Conservation (phyloP, 2,329 filamentous ascomycete genomes). For the Trichoderma lentiforme region DNA sequence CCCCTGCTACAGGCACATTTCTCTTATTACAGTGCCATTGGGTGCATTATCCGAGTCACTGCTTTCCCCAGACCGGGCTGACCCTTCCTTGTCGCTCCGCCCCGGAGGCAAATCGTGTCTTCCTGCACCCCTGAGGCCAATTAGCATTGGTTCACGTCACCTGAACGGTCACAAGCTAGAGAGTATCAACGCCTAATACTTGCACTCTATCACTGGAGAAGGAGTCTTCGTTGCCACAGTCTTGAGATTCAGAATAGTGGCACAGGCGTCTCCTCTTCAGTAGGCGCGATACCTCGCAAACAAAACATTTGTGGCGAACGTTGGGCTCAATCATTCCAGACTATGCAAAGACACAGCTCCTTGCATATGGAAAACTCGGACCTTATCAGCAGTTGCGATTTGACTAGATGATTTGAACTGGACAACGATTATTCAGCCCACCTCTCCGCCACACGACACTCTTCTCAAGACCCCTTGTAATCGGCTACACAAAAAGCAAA, state of each 20-base stretch:
- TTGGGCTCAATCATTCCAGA: neutral
- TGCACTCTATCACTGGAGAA: neutral
- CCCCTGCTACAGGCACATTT: slow-evolving; percentile 17
- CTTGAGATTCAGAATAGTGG: neutral
- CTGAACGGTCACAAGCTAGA: neutral
- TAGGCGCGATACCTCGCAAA: neutral
- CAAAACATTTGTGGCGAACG: neutral
- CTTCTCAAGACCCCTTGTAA: neutral
- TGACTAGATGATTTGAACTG: slow-evolving; percentile 1
- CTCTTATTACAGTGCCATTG: slow-evolving; percentile 7
- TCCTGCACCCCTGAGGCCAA: slow-evolving; percentile 9
- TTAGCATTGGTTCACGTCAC: slow-evolving; percentile 3
- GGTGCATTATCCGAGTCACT: slow-evolving; percentile 13
- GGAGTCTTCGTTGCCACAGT: neutral
- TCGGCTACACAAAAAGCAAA: neutral
- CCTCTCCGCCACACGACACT: neutral
- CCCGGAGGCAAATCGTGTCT: slow-evolving; percentile 13
- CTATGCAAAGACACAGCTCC: slow-evolving; percentile 4
- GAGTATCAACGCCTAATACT: neutral
- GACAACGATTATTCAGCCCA: slow-evolving; percentile 1
- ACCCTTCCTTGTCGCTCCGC: slow-evolving; percentile 16
- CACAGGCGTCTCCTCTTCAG: neutral
- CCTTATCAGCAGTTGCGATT: neutral
- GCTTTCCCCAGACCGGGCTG: slow-evolving; percentile 12
- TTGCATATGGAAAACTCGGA: neutral